Conservation (phyloP, 306 rosid species). For the Canavalia ensiformis region DNA sequence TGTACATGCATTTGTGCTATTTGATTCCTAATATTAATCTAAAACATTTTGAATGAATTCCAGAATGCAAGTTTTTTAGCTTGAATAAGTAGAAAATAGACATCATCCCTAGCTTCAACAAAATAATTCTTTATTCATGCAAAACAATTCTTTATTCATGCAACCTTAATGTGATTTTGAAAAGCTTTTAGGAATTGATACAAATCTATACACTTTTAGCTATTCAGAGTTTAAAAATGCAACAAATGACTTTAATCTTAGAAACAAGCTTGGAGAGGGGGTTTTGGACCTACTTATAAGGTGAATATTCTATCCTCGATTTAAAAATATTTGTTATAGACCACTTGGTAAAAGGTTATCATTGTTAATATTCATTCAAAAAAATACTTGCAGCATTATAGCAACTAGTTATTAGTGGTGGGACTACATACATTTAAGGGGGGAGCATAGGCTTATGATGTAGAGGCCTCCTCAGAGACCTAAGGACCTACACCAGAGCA, state of each 20-base stretch:
- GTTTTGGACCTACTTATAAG: slow-evolving; percentile 88
- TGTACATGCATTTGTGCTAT: neutral
- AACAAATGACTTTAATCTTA: slow-evolving; percentile 67
- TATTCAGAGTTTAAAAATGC: slow-evolving; percentile 69
- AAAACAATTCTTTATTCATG: no score
- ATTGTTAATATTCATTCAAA: neutral
- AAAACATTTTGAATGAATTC: neutral
- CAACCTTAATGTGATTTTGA: slow-evolving; percentile 47
- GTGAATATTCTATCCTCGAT: slow-evolving; percentile 41
- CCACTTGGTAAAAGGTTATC: slow-evolving; percentile 5
- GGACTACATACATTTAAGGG: neutral
- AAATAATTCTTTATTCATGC: neutral
- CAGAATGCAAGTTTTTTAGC: neutral
- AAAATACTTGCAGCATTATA: neutral
- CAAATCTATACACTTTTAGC: slow-evolving; percentile 73
- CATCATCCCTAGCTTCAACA: slow-evolving; percentile 7
- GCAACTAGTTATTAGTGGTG: neutral
- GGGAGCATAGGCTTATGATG: neutral
- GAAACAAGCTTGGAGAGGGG: slow-evolving; percentile 86
- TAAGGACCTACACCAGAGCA: no score
- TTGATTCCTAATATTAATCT: slow-evolving; percentile 13
- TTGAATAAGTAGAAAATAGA: neutral
- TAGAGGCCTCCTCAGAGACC: no score
- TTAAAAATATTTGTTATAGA: neutral
- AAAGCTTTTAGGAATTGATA: slow-evolving; percentile 76